Conservation (phyloP, 345 rosid species). For the Erodium maritimum region DNA sequence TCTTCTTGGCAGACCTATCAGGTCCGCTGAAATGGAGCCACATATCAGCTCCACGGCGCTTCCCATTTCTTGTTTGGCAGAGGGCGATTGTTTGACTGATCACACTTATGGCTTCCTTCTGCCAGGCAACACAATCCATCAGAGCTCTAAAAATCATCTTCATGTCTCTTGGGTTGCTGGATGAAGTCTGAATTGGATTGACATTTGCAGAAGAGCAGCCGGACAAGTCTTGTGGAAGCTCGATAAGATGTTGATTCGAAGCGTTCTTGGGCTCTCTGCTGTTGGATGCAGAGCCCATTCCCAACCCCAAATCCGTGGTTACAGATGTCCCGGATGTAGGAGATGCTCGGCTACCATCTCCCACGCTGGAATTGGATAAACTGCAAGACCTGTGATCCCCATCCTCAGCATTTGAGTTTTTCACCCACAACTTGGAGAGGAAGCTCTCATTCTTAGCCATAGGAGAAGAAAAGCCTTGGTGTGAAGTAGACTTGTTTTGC, state of each 20-base stretch:
- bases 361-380: slow-evolving; percentile 32
- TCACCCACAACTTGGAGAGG: slow-evolving; percentile 24
- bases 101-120: slow-evolving; percentile 45
- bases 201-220: slow-evolving; percentile 14
- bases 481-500: slow-evolving; percentile 16
- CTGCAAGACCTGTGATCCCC: slow-evolving; percentile 23
- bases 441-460: slow-evolving; percentile 14
- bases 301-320: slow-evolving; percentile 47
- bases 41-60: slow-evolving; percentile 21
- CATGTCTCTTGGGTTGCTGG: slow-evolving; percentile 22
- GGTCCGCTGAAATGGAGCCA: slow-evolving; percentile 63
- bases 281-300: slow-evolving; percentile 26
- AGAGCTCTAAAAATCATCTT: slow-evolving; percentile 43
- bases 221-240: slow-evolving; percentile 13
- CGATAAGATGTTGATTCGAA: slow-evolving; percentile 10
- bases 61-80: slow-evolving; percentile 16
- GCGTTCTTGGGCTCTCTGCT: slow-evolving; percentile 16
- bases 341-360: slow-evolving; percentile 29
- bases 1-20: slow-evolving; percentile 40
- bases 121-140: slow-evolving; percentile 40
- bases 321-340: slow-evolving; percentile 37
- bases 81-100: slow-evolving; percentile 27
- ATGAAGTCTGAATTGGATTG: slow-evolving; percentile 23
- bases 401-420: slow-evolving; percentile 20
- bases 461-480: slow-evolving; percentile 9